A percentile compares a stretch with the other conserved stretches of the same genome.
These are phyloP conservation scores for Ophioceras dolichostomum DNA, from an alignment of 2,329 filamentous ascomycete genomes.

Conservation along the genomic window DNA sequence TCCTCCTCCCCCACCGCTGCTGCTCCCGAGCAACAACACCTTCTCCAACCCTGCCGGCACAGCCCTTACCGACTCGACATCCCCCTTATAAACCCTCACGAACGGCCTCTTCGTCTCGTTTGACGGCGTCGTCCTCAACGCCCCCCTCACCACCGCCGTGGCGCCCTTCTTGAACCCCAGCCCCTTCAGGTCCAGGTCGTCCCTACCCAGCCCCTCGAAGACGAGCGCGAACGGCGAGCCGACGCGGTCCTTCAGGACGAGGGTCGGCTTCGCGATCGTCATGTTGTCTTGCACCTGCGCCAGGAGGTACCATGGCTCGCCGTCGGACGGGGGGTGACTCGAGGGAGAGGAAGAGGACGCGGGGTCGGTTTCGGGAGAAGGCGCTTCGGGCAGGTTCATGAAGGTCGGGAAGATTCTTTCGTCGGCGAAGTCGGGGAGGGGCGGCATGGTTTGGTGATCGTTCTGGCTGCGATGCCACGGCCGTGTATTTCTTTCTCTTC, in stretches of 20 bases:
- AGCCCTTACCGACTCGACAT: constrained; percentile 19
- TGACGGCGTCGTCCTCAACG: constrained; percentile 18
- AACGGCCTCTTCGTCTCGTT: constrained; percentile 24
- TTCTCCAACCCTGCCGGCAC: constrained; percentile 18
- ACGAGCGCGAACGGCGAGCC: constrained; percentile 29
- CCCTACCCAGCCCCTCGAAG: constrained; percentile 26
- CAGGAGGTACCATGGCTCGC: constrained; percentile 22
- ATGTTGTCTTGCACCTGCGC: constrained; percentile 33
- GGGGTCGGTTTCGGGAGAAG: neutral
- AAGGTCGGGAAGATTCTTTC: constrained; percentile 21
- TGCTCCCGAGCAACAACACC: constrained; percentile 10
- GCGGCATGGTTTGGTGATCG: constrained; percentile 3
- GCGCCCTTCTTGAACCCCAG: constrained; percentile 23
- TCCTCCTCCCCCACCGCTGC: constrained; percentile 3
- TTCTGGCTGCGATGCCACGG: neutral
- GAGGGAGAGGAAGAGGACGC: neutral
- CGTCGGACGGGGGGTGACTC: constrained; percentile 2
- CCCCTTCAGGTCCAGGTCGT: constrained; percentile 18
- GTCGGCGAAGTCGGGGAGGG: constrained; percentile 19
- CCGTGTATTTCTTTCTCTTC: neutral
- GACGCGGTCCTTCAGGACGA: constrained; percentile 27
- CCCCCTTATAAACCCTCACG: constrained; percentile 21
- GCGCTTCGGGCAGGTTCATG: constrained; percentile 13
- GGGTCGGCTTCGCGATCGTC: constrained; percentile 36
- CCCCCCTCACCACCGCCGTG: constrained; percentile 24